Percentiles rank a stretch among this genome's conserved stretches.
phyloP scores from a whole-genome alignment of 2,329 filamentous ascomycete genomes.

The Chrysoporthe deuterocubensis region DNA sequence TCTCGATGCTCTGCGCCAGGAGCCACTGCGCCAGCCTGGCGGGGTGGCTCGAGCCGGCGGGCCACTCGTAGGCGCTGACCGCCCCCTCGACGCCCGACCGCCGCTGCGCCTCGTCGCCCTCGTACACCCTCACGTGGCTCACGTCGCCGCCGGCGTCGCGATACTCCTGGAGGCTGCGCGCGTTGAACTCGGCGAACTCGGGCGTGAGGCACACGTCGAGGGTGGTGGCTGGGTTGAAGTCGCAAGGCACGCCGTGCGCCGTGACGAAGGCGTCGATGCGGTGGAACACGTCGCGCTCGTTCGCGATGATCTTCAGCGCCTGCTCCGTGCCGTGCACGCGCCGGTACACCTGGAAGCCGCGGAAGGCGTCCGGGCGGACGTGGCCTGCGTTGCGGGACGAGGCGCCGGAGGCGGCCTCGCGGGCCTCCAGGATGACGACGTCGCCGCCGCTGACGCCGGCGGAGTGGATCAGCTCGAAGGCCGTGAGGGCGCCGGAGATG shows the following conservation, averaged over 20 bases:
- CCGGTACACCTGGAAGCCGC: slow-evolving; percentile 49
- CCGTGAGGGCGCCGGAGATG: slow-evolving; percentile 45
- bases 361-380: slow-evolving; percentile 50
- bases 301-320: slow-evolving; percentile 50
- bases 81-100: slow-evolving; percentile 44
- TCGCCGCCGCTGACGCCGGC: slow-evolving; percentile 38
- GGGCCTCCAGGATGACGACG: slow-evolving; percentile 47
- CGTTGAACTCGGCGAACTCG: slow-evolving; percentile 50
- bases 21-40: slow-evolving; percentile 55
- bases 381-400: slow-evolving; percentile 51
- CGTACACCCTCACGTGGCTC: slow-evolving; percentile 45
- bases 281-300: slow-evolving; percentile 46
- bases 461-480: slow-evolving; percentile 44
- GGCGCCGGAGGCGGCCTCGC: slow-evolving; percentile 49
- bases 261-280: slow-evolving; percentile 46
- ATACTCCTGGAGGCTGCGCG: slow-evolving; percentile 44
- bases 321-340: slow-evolving; percentile 47
- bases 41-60: slow-evolving; percentile 52
- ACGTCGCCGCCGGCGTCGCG: slow-evolving; percentile 47
- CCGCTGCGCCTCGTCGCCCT: slow-evolving; percentile 43
- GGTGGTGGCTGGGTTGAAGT: slow-evolving; percentile 51
- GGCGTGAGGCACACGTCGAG: slow-evolving; percentile 53
- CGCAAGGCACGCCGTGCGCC: slow-evolving; percentile 46
- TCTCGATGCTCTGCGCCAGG: slow-evolving; percentile 41
- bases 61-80: slow-evolving; percentile 55